These are phyloP conservation scores for Debaryomycetaceae sp. DNA, from an alignment of 1,139 yeast genomes.

Conservation along the genomic window DNA sequence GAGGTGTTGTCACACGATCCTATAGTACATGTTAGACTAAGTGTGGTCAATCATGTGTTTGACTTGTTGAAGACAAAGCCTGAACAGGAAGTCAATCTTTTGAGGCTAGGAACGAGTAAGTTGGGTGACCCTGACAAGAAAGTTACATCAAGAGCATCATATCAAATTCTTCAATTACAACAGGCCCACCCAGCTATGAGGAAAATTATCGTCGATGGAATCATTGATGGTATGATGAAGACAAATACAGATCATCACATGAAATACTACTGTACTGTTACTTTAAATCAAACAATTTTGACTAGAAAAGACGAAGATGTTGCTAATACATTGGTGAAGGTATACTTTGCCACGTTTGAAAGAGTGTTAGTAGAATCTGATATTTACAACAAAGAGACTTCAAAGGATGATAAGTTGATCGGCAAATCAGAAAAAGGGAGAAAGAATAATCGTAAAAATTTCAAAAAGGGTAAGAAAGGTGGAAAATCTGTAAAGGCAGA, in stretches of 20 bases:
- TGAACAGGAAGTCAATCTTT: conserved; percentile 91
- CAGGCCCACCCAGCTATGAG: conserved; percentile 98
- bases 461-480: conserved; percentile 64
- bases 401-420: conserved; percentile 35
- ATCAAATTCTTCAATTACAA: conserved; percentile 71
- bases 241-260: conserved; percentile 80
- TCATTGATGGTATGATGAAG: conserved; percentile 77
- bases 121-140: conserved; percentile 90
- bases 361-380: conserved; percentile 73
- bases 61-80: conserved; percentile 83
- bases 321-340: conserved; percentile 78
- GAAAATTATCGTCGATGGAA: conserved; percentile 68
- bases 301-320: conserved; percentile 70
- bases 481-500: conserved; percentile 70
- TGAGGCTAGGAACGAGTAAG: conserved; percentile 87
- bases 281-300: conserved; percentile 89
- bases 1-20: conserved; percentile 85
- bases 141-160: conserved; percentile 87
- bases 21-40: conserved; percentile 84
- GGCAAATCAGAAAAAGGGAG: conserved; percentile 48
- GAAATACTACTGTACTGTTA: conserved; percentile 80
- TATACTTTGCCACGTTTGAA: conserved; percentile 85
- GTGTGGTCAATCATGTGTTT: conserved; percentile 70
- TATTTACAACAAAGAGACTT: conserved; percentile 29
- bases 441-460: conserved; percentile 50